phyloP scores from a whole-genome alignment of 176 grass and related monocot species.

The Juncus inflexus region DNA sequence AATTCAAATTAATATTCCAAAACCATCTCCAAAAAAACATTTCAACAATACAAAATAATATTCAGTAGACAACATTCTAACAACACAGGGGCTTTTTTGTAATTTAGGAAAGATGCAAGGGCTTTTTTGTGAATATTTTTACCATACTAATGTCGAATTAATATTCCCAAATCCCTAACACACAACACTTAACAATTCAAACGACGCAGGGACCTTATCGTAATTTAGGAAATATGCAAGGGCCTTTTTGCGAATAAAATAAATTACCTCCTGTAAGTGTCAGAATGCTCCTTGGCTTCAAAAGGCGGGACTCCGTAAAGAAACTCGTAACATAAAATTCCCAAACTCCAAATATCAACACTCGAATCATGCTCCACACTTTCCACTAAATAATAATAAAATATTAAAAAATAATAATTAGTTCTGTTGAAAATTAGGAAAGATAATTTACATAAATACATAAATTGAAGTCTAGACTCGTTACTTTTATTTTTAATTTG shows the following conservation, averaged over 20 bases:
- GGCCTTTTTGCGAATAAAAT: background rate
- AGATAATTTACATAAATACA: background rate
- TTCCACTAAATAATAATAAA: conserved; percentile 50
- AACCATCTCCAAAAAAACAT: too few relatives aligned
- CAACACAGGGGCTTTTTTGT: too few relatives aligned
- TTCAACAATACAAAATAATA: too few relatives aligned
- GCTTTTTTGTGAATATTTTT: too few relatives aligned
- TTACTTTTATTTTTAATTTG: too few relatives aligned
- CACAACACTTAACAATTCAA: too few relatives aligned
- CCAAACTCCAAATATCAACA: conserved; percentile 97
- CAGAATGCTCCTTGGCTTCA: conserved; percentile 91
- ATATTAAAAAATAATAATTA: background rate
- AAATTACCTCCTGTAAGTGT: conserved; percentile 85
- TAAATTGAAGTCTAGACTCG: too few relatives aligned
- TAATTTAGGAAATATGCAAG: background rate
- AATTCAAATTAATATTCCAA: too few relatives aligned
- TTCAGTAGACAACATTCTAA: too few relatives aligned
- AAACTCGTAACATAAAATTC: conserved; percentile 86
- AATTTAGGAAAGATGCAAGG: too few relatives aligned
- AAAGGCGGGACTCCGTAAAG: conserved; percentile 87
- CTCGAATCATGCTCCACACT: conserved; percentile 82
- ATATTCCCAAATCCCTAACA: too few relatives aligned
- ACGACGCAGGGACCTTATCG: background rate
- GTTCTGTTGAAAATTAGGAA: conserved; percentile 2
- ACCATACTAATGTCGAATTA: too few relatives aligned